Evolutionary conservation across 2,329 filamentous ascomycete genomes (phyloP), one percentile per base, ranked within the genome.

Genomic region (Colletotrichum zoysiae): DNA sequence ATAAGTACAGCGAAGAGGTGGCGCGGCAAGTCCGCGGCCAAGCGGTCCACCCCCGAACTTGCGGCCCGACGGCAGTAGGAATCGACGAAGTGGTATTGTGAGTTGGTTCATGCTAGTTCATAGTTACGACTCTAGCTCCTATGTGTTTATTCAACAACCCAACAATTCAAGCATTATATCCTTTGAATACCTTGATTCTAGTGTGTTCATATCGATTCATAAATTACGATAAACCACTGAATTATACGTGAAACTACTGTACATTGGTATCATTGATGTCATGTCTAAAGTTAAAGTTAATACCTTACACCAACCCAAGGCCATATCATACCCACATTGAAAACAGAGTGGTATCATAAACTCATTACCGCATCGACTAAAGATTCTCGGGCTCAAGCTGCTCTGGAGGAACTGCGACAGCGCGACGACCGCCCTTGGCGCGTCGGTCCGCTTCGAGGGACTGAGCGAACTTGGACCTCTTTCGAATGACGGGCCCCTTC

Each of bases 381-480:
- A 71, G 44, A 12, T 64, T 64, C 30, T 64, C 50, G 2, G 65
- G 65, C 48, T 71, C 69, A 1, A 69, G 33, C 40, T 71, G 69
- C 33, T 69, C 65, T 40, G 44, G 14, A 8, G 65, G 40, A 16
- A 8, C 65, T 14, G 63, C 53, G 8, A 69, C 53, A n/a, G 65
- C 55, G 5, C 65, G 69, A 18, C 65, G 65, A 7, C 70, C 70
- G 6, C 70, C 65, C 11, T 69, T 70, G 2, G 65, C 60, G 0
- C 65, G 65, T 23, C 70, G 60, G 51, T 65, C 70, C 8, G 53
- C 65, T 0, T 65, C 55, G 5, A 71, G 65, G 33, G 73, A 68
- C 51, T 74, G 68, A 0, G 74, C 74, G 16, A 74, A 74, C 55
- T 74, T 74, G 56, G 68, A 74, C 30, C 56, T 63, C n/a, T 73